Evolutionary conservation across 2,329 filamentous ascomycete genomes (phyloP).

Genomic region (Sclerotinia borealis): DNA sequence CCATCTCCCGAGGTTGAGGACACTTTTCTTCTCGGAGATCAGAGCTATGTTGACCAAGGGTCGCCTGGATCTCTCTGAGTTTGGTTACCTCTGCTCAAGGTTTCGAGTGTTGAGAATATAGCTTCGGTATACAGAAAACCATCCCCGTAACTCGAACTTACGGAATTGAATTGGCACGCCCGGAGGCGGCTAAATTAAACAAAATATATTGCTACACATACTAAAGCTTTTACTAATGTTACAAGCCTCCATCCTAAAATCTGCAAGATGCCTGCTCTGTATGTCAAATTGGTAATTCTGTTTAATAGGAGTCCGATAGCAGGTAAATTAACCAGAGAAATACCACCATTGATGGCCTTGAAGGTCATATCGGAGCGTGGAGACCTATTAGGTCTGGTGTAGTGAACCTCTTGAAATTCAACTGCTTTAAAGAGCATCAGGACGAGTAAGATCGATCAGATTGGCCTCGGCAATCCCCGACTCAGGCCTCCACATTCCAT

Average conservation of each 20-base stretch:
- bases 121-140: background rate
- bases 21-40: constrained; percentile 83
- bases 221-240: background rate
- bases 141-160: background rate
- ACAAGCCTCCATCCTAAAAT: background rate
- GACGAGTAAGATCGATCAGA: background rate
- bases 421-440: too few relatives aligned
- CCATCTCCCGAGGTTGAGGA: constrained; percentile 96
- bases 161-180: background rate
- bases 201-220: background rate
- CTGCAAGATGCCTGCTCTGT: background rate
- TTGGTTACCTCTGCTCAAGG: constrained; percentile 60
- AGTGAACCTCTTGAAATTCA: too few relatives aligned
- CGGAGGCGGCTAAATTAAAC: background rate
- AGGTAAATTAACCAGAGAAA: background rate
- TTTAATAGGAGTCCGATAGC: background rate
- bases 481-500: background rate
- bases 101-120: background rate
- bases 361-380: background rate
- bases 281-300: background rate
- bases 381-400: background rate
- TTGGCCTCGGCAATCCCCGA: background rate
- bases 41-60: constrained; percentile 75
- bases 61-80: constrained; percentile 78
- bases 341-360: background rate